A percentile compares a stretch with the other conserved stretches of the same genome.
Evolutionary conservation across 805 yeast genomes (phyloP).

Genomic region (Saccharomycopsis fodiens): DNA sequence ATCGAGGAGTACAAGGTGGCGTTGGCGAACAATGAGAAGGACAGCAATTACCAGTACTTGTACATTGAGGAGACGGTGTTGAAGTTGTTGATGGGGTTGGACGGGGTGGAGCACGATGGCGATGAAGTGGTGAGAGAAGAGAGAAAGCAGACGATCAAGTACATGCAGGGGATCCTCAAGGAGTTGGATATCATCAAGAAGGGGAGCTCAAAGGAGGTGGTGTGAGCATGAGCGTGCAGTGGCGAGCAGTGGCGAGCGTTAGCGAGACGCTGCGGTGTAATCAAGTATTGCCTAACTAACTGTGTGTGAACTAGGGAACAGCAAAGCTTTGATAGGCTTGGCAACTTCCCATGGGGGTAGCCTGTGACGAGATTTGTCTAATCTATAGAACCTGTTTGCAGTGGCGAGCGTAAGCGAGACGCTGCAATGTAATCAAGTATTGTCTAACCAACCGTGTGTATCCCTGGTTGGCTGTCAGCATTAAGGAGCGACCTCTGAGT

Average conservation of each 20-base stretch:
- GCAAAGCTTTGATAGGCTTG: background rate
- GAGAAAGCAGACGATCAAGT: conserved; percentile 53
- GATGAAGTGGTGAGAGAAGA: conserved; percentile 44
- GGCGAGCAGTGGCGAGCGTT: too few relatives aligned
- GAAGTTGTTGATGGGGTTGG: conserved; percentile 59
- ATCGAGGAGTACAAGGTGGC: conserved; percentile 12
- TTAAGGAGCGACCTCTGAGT: too few relatives aligned
- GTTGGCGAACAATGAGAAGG: background rate
- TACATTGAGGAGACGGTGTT: conserved; percentile 62
- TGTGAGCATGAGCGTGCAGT: background rate
- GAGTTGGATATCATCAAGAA: conserved; percentile 37
- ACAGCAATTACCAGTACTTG: conserved; percentile 13
- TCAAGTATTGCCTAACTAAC: too few relatives aligned
- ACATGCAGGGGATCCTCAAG: conserved; percentile 52
- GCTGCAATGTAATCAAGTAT: too few relatives aligned
- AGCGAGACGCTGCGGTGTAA: too few relatives aligned
- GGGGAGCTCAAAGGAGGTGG: background rate
- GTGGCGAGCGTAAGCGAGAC: too few relatives aligned
- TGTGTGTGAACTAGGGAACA: background rate
- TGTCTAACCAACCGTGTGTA: too few relatives aligned
- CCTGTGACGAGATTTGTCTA: background rate
- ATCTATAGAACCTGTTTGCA: background rate
- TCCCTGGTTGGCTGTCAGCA: too few relatives aligned
- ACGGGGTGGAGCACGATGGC: conserved; percentile 48
- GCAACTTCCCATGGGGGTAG: too few relatives aligned